Evolutionary conservation across 2,329 filamentous ascomycete genomes (phyloP).

Genomic region (Cadophora sp.): DNA sequence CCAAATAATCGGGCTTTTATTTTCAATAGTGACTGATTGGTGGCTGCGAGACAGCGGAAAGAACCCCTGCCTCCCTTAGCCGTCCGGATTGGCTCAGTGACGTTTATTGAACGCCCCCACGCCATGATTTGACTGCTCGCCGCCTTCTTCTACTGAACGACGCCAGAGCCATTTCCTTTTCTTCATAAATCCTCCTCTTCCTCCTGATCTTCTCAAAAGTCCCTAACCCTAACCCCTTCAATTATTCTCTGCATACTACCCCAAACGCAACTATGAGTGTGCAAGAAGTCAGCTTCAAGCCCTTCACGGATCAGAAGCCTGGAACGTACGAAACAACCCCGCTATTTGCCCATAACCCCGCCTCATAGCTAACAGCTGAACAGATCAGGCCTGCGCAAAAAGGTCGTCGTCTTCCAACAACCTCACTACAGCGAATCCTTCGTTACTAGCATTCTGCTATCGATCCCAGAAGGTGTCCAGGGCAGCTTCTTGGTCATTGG

Average conservation of each 20-base stretch:
- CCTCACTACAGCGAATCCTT: constrained; percentile 96
- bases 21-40: not conserved
- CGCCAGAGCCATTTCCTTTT: constrained; percentile 2
- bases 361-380: constrained; percentile 40
- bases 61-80: not conserved
- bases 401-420: constrained; percentile 97
- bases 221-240: constrained; percentile 12
- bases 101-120: constrained; percentile 12
- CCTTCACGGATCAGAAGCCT: constrained; percentile 96
- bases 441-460: constrained; percentile 90
- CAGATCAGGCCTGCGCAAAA: constrained; percentile 97
- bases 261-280: constrained; percentile 66
- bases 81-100: constrained; percentile 10
- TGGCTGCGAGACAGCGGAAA: constrained; percentile 1
- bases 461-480: constrained; percentile 92
- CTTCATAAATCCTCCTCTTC: not conserved
- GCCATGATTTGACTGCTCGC: constrained; percentile 1
- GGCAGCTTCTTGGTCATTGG: constrained; percentile 90
- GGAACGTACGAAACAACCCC: constrained; percentile 80
- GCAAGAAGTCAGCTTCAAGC: constrained; percentile 81
- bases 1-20: not conserved
- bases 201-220: not conserved
- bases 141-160: constrained; percentile 14
- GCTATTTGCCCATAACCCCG: constrained; percentile 36
- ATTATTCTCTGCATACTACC: constrained; percentile 20